Conservation (phyloP, 2,329 filamentous ascomycete genomes). For the Penicillium brasilianum region DNA sequence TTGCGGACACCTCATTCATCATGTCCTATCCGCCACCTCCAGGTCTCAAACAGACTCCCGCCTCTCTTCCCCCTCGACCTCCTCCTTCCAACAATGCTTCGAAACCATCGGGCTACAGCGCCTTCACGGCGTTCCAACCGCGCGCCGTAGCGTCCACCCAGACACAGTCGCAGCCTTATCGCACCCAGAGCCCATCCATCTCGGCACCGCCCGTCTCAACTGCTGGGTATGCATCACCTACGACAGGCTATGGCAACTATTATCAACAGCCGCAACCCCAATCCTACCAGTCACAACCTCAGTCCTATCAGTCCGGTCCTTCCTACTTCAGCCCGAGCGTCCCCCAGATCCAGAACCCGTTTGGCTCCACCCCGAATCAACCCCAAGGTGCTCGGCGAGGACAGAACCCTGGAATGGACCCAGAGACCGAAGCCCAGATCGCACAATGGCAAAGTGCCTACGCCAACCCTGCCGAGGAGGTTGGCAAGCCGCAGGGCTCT, state of each 20-base stretch:
- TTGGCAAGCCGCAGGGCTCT: constrained; percentile 46
- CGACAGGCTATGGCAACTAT: constrained; percentile 49
- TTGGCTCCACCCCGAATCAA: constrained; percentile 57
- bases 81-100: constrained; percentile 59
- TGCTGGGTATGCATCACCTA: constrained; percentile 37
- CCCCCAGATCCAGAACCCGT: constrained; percentile 80
- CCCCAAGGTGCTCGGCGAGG: constrained; percentile 41
- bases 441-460: constrained; percentile 96
- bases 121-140: constrained; percentile 64
- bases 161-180: constrained; percentile 45
- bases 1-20: constrained; percentile 56
- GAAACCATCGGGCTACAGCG: constrained; percentile 42
- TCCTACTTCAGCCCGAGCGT: constrained; percentile 61
- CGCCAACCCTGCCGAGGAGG: constrained; percentile 51
- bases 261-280: constrained; percentile 47
- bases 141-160: constrained; percentile 60
- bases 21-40: constrained; percentile 89
- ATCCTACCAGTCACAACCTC: constrained; percentile 38
- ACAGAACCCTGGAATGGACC: constrained; percentile 59
- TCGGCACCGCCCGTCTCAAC: constrained; percentile 43
- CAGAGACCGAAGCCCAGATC: constrained; percentile 87
- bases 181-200: constrained; percentile 44
- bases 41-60: constrained; percentile 64
- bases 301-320: constrained; percentile 39
- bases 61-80: constrained; percentile 77